Conservation (phyloP, 1,284 basidiomycete species). For the Boletellus sp. region DNA sequence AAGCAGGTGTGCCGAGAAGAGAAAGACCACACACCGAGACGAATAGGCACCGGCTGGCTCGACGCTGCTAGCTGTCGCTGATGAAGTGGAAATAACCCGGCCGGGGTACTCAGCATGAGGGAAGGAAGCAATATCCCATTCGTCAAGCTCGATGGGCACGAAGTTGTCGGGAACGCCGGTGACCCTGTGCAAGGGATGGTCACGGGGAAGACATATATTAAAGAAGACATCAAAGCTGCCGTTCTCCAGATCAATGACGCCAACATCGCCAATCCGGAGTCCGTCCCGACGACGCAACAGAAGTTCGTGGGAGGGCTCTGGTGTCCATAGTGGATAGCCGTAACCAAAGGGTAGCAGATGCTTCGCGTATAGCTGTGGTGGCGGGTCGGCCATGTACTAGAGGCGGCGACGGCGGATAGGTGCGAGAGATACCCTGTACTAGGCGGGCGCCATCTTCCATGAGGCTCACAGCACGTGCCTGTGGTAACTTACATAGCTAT, state of each 20-base stretch:
- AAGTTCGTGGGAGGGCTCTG: slow-evolving; percentile 20
- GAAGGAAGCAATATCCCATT: slow-evolving; percentile 4
- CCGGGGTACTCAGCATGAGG: slow-evolving; percentile 10
- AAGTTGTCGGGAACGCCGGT: slow-evolving; percentile 18
- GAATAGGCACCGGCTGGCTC: neutral
- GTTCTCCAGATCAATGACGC: slow-evolving; percentile 15
- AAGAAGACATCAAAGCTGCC: slow-evolving; percentile 30
- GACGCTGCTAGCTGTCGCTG: slow-evolving; percentile 1
- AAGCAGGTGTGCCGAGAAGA: neutral
- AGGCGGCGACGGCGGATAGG: neutral
- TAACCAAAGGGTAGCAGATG: slow-evolving; percentile 21
- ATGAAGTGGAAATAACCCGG: slow-evolving; percentile 8
- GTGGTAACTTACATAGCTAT: too few species aligned
- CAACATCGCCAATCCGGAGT: slow-evolving; percentile 33
- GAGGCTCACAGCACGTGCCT: neutral
- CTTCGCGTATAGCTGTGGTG: slow-evolving; percentile 12
- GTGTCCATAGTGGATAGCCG: slow-evolving; percentile 29
- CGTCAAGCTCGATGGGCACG: neutral
- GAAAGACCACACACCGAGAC: neutral
- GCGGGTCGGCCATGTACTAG: slow-evolving; percentile 7
- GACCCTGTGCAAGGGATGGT: slow-evolving; percentile 6
- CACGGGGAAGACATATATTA: slow-evolving; percentile 23
- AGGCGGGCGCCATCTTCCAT: neutral
- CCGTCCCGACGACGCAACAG: slow-evolving; percentile 15
- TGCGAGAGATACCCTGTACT: neutral